phyloP scores from a whole-genome alignment of 2,329 filamentous ascomycete species.

The Geoglossum cookeanum region DNA sequence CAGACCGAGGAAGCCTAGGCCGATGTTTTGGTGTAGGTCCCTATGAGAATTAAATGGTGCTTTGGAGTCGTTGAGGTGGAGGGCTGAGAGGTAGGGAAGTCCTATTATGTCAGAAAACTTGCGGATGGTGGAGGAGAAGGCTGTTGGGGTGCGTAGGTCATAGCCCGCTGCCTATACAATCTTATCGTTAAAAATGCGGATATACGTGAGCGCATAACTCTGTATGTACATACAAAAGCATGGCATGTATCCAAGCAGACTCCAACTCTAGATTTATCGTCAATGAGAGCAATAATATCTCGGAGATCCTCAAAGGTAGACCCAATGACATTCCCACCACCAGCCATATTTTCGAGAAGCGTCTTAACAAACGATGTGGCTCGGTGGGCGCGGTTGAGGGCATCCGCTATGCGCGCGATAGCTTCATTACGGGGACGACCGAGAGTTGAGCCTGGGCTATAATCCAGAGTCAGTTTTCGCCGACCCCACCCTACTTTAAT shows the following conservation, averaged over 20 bases:
- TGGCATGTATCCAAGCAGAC: conserved; percentile 97
- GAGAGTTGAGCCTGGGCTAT: conserved; percentile 56
- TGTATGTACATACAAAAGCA: conserved; percentile 41
- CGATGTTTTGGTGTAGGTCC: conserved; percentile 91
- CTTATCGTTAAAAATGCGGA: not conserved
- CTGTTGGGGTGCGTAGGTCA: conserved; percentile 57
- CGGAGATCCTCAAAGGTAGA: conserved; percentile 69
- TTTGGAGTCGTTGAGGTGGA: conserved; percentile 94
- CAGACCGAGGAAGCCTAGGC: conserved; percentile 80
- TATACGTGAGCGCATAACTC: not conserved
- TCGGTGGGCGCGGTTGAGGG: conserved; percentile 64
- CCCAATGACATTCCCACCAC: conserved; percentile 71
- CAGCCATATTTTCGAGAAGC: conserved; percentile 90
- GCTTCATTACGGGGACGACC: conserved; percentile 48
- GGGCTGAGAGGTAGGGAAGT: conserved; percentile 56
- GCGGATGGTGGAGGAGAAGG: conserved; percentile 53
- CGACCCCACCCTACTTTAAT: not conserved
- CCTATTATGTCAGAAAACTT: conserved; percentile 67
- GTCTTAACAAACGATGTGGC: conserved; percentile 62
- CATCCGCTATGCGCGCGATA: conserved; percentile 57
- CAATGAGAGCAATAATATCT: conserved; percentile 61
- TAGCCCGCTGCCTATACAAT: conserved; percentile 45
- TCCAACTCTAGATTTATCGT: conserved; percentile 68
- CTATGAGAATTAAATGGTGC: conserved; percentile 64
- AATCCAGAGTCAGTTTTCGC: not conserved